phyloP scores from a whole-genome alignment of 208 protist genomes.

The Leishmania amazonensis region DNA sequence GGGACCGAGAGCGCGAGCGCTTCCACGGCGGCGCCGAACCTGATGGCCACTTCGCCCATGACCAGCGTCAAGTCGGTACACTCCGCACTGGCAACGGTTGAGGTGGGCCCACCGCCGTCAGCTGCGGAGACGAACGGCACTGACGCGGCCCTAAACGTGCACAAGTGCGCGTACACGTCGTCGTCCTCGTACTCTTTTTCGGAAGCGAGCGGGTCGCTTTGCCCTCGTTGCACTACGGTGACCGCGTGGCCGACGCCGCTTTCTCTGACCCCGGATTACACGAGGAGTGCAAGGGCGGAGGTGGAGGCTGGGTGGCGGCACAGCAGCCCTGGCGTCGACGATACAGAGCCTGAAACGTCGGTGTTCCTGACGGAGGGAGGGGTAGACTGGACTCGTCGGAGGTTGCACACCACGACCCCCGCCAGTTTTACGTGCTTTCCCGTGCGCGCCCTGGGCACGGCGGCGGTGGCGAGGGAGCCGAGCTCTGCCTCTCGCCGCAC shows the following conservation, averaged over 20 bases:
- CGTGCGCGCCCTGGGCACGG: neutral
- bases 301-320: neutral
- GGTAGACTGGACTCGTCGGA: neutral
- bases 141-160: neutral
- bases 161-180: neutral
- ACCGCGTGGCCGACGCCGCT: no score
- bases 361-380: constrained; percentile 27
- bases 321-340: neutral
- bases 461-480: neutral
- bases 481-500: neutral
- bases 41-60: neutral
- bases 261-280: neutral
- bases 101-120: neutral
- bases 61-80: neutral
- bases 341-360: neutral
- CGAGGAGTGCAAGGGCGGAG: neutral
- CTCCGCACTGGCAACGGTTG: neutral
- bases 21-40: neutral
- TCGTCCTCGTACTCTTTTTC: constrained; percentile 1
- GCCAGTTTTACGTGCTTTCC: neutral
- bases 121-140: neutral
- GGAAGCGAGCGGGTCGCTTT: neutral
- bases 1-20: neutral
- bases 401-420: neutral
- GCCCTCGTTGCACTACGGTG: neutral